phyloP scores from a whole-genome alignment of 1,284 basidiomycete genomes.

The Boletus sp. region DNA sequence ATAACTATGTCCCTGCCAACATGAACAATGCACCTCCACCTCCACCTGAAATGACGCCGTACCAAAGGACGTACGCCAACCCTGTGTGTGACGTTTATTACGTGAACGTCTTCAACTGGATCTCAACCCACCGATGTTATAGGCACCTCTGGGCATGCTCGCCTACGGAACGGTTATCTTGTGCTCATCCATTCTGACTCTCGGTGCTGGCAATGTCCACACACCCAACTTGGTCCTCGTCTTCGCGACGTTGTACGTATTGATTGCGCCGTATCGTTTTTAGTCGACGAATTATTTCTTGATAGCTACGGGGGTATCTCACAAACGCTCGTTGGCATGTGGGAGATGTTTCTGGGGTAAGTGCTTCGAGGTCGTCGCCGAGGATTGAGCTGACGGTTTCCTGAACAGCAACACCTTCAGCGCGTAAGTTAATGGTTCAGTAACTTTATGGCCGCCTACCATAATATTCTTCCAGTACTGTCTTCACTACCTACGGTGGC shows the following conservation, averaged over 20 bases:
- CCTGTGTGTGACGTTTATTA: constrained; percentile 14
- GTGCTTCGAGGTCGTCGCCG: constrained; percentile 3
- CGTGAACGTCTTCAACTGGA: background rate
- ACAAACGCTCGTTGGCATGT: constrained; percentile 31
- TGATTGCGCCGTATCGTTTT: background rate
- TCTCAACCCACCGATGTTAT: background rate
- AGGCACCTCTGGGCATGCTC: constrained; percentile 30
- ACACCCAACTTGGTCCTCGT: constrained; percentile 29
- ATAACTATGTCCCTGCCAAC: constrained; percentile 28
- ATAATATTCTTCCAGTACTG: constrained; percentile 16
- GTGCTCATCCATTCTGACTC: constrained; percentile 28
- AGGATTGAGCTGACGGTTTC: constrained; percentile 4
- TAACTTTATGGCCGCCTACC: background rate
- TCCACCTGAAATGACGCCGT: constrained; percentile 22
- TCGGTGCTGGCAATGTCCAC: constrained; percentile 18
- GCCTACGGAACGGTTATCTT: constrained; percentile 30
- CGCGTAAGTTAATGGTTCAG: constrained; percentile 20
- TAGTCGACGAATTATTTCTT: background rate
- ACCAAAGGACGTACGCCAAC: constrained; percentile 28
- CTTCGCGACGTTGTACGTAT: constrained; percentile 28
- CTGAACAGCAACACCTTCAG: constrained; percentile 25
- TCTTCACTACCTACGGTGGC: constrained; percentile 29
- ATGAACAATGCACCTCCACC: constrained; percentile 18
- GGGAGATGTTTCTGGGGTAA: constrained; percentile 32
- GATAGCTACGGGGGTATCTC: constrained; percentile 30